phyloP scores from a whole-genome alignment of 2,329 filamentous ascomycete species.

The Paecilomyces sp. region DNA sequence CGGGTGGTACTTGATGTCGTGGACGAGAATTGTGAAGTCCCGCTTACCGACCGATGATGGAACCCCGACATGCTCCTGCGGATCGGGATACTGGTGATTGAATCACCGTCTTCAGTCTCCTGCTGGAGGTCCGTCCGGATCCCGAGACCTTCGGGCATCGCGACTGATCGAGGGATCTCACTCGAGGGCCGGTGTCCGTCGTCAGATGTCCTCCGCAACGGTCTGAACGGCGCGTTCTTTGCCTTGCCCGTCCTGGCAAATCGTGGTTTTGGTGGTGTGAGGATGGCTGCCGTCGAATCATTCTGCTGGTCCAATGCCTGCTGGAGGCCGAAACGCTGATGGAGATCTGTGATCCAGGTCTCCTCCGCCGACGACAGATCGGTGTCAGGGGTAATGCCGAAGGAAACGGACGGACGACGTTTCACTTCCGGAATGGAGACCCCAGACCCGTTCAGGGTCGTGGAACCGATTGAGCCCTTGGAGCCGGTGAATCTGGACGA shows the following conservation, averaged over 20 bases:
- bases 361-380: neutral
- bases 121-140: constrained; percentile 37
- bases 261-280: neutral
- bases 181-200: constrained; percentile 43
- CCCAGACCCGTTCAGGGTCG: neutral
- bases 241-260: constrained; percentile 10
- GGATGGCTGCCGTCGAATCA: neutral
- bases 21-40: constrained; percentile 46
- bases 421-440: neutral
- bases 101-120: constrained; percentile 29
- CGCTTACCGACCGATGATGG: constrained; percentile 49
- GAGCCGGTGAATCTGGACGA: neutral
- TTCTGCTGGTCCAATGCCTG: neutral
- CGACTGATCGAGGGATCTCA: constrained; percentile 48
- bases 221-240: constrained; percentile 43
- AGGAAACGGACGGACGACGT: neutral
- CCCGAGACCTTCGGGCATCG: constrained; percentile 52
- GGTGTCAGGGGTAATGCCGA: neutral
- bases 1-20: constrained; percentile 40
- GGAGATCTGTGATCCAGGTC: neutral
- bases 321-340: neutral
- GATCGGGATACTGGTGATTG: constrained; percentile 24
- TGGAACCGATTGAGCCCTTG: neutral
- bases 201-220: constrained; percentile 47
- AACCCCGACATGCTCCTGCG: constrained; percentile 33